These are phyloP conservation scores for Vanrija pseudolonga DNA, from an alignment of 1,284 basidiomycete species.

Conservation along the genomic window DNA sequence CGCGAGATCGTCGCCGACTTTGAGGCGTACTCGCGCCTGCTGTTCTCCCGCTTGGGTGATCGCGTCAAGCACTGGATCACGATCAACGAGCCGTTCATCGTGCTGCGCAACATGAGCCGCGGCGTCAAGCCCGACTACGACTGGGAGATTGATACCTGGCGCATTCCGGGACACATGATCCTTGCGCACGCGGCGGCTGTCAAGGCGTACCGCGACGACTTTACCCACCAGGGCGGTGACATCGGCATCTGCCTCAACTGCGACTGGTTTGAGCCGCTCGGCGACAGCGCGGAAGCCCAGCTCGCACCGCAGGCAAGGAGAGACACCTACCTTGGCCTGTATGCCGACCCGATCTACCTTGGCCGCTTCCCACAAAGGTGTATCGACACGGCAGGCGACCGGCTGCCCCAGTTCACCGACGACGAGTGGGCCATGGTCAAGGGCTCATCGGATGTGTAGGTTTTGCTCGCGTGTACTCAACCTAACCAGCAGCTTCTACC, in stretches of 20 bases:
- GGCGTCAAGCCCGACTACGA: neutral
- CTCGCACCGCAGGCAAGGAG: conserved; percentile 9
- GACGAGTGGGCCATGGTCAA: conserved; percentile 14
- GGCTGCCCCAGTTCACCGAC: conserved; percentile 53
- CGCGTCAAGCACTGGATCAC: conserved; percentile 66
- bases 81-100: conserved; percentile 51
- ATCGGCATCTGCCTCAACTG: conserved; percentile 31
- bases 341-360: conserved; percentile 22
- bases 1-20: conserved; percentile 56
- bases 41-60: conserved; percentile 67
- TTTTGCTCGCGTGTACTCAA: conserved; percentile 18
- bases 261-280: conserved; percentile 25
- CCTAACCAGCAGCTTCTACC: conserved; percentile 2
- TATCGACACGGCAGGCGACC: conserved; percentile 59
- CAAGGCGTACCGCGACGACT: conserved; percentile 25
- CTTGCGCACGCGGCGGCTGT: conserved; percentile 27
- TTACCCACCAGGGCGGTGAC: conserved; percentile 18
- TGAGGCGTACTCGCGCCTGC: conserved; percentile 61
- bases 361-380: conserved; percentile 61
- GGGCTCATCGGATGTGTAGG: conserved; percentile 8
- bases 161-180: conserved; percentile 56
- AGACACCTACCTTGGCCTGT: conserved; percentile 16
- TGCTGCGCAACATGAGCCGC: conserved; percentile 10
- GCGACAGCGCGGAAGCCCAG: conserved; percentile 19
- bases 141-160: conserved; percentile 7